Base-by-base conservation (phyloP, 2,329 filamentous ascomycete genomes). In the Curvularia sp. region DNA sequence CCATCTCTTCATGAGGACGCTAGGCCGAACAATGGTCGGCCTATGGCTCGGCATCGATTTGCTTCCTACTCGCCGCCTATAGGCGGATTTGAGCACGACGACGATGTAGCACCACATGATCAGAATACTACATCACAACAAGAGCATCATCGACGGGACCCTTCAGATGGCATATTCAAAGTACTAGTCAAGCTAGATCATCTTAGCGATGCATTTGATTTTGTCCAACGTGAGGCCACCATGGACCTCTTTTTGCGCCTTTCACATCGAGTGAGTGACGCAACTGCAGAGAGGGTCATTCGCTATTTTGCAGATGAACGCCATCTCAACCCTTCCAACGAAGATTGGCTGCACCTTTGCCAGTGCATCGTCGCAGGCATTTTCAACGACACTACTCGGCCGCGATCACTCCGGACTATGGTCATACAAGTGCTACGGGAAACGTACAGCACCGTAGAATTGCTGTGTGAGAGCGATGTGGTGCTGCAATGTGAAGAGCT, bases 271-370 rank as follows among this genome's bases (percentile, higher is more conserved):
- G 81, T 92, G 8, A 87, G 87, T 5, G 87, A 92, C 69, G 83
- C 84, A 3, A 85, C 86, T 8, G 87, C 85, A 1, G 83, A 83
- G 46, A 79, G 89, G 10, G 83, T 92, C 23, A 82, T 92, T 42
- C 83, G 86, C 43, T 87, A 91, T 70, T 90, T 89, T 63, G 83
- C 84, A 54, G 86, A 90, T 52, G 89, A 89, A 63, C 82, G 88
- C 45, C 88, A 86, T 67, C 90, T 90, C 66, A 89, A 88, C 43
- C 90, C 90, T 2, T 90, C 89, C 0, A 88, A 91, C 65, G 76
- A 82, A 46, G 80, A 85, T 34, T 93, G 89, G 90, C 83, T 89
- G 60, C 77, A 82, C 2, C 89, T 91, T 51, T 80, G 89, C 53
- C 78, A 79, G 15, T 77, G 86, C 25, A 82, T 92, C 1, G 73